A percentile compares a stretch with the other conserved stretches of the same genome.
Conservation (phyloP, 2,329 filamentous ascomycete species). For the Amylocarpus encephaloides region DNA sequence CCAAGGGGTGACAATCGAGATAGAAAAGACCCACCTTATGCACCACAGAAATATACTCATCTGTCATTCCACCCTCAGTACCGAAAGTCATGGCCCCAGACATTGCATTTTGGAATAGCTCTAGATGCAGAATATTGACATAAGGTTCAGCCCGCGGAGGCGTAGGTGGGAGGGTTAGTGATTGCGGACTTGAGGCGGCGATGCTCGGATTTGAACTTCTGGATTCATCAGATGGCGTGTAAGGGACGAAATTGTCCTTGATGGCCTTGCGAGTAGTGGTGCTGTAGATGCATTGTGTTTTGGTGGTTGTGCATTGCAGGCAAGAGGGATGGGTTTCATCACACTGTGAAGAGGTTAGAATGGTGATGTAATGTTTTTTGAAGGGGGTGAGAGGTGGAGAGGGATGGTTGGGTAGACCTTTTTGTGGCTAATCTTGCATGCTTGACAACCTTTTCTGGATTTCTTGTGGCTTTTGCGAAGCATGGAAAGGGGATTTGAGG, state of each 20-base stretch:
- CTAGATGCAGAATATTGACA: constrained; percentile 32
- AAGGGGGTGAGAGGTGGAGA: not conserved
- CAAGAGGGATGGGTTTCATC: constrained; percentile 22
- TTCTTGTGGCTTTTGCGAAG: constrained; percentile 21
- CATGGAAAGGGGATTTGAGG: constrained; percentile 7
- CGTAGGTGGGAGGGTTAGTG: not conserved
- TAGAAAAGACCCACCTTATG: not conserved
- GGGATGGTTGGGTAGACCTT: constrained; percentile 13
- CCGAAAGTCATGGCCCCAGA: not conserved
- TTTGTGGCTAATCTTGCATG: constrained; percentile 21
- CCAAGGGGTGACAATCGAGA: too few species aligned
- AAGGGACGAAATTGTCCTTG: constrained; percentile 1
- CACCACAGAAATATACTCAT: not conserved
- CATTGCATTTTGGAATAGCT: constrained; percentile 34
- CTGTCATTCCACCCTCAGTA: not conserved
- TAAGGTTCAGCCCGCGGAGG: constrained; percentile 2
- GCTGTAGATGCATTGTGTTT: constrained; percentile 13
- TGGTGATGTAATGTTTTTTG: not conserved
- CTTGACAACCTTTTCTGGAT: constrained; percentile 19
- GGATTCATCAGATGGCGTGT: not conserved
- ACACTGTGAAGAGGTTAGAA: constrained; percentile 11
- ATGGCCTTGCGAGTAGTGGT: not conserved
- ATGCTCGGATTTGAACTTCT: not conserved
- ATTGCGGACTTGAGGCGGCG: not conserved
- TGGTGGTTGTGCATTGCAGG: constrained; percentile 16